Evolutionary conservation across 2,329 filamentous ascomycete genomes (phyloP), one percentile per base, ranked within the genome.

Genomic region (Dothiorella sarmentorum): DNA sequence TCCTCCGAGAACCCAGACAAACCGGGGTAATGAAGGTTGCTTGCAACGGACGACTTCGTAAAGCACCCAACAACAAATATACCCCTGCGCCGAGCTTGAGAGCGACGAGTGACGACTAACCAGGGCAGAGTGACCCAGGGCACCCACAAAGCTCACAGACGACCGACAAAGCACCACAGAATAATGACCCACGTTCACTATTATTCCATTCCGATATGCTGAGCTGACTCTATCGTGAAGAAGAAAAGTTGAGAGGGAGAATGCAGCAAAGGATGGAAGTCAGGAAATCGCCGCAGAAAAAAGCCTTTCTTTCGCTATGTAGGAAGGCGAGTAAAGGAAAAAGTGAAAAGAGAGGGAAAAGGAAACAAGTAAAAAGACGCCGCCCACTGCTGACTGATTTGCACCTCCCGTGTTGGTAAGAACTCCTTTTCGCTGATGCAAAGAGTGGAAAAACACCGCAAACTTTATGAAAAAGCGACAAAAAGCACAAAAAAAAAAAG

Each of bases 391-490:
- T 40, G 49, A 53, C 49, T 26, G 15, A n/a, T n/a, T n/a, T n/a
- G n/a, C n/a, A n/a, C n/a, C n/a, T 40, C 24, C n/a, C 49, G 29
- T 18, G 33, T 22, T 17, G 7, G n/a, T 27, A n/a, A n/a, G 24
- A 52, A 53, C 49, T 53, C 49, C 49, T 27, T n/a, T 40, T 53
- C 49, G 49, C 49, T 53, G 49, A 53, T 53, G 49, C 49, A 38
- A 27, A 27, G 29, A n/a, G n/a, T n/a, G n/a, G n/a, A 20, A 35
- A 51, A 35, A 26, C 20, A 20, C 20, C 15, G 49, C 20, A 29
- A 52, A 37, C 20, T 27, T 5, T 26, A 35, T 26, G 31, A n/a
- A 35, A 9, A 11, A 38, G 24, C 33, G 6, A 24, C 24, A 53
- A 53, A 53, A 11, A 38, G 24, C 33, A 11, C 15, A n/a, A 53